Evolutionary conservation across 768 basidiomycete species (phyloP).

Genomic region (Tubosaeta sp.): DNA sequence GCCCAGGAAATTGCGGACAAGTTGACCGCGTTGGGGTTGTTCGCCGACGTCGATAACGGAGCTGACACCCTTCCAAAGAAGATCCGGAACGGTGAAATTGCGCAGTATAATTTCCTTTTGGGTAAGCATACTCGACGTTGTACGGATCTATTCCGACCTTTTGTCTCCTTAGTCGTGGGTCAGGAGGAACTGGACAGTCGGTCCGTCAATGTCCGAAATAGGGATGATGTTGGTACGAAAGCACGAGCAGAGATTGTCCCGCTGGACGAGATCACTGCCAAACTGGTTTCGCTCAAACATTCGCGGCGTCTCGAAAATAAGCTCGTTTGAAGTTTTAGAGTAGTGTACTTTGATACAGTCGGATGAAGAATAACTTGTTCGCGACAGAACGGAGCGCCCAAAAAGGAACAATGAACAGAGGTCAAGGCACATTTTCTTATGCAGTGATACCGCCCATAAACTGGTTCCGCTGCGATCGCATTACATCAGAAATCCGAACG

Average conservation of each 20-base stretch:
- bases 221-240: slow-evolving; percentile 89
- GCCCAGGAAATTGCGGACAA: slow-evolving; percentile 74
- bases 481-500: background rate
- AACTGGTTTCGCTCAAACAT: slow-evolving; percentile 70
- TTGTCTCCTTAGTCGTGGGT: slow-evolving; percentile 71
- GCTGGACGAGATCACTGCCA: slow-evolving; percentile 64
- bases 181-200: slow-evolving; percentile 82
- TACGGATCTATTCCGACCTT: slow-evolving; percentile 1
- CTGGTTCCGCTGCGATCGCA: slow-evolving; percentile 28
- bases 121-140: slow-evolving; percentile 48
- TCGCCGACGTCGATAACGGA: slow-evolving; percentile 88
- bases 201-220: slow-evolving; percentile 94
- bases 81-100: slow-evolving; percentile 94
- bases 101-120: slow-evolving; percentile 97
- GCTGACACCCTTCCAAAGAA: slow-evolving; percentile 94
- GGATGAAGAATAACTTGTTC: background rate
- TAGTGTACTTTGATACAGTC: slow-evolving; percentile 3
- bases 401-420: background rate
- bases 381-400: background rate
- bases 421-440: slow-evolving; percentile 7
- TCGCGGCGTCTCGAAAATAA: slow-evolving; percentile 50
- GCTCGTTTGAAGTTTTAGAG: slow-evolving; percentile 31
- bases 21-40: slow-evolving; percentile 69
- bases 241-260: slow-evolving; percentile 70
- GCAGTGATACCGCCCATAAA: slow-evolving; percentile 32